phyloP scores from a whole-genome alignment of 768 basidiomycete genomes.

The Pleurotus tuber-regium region DNA sequence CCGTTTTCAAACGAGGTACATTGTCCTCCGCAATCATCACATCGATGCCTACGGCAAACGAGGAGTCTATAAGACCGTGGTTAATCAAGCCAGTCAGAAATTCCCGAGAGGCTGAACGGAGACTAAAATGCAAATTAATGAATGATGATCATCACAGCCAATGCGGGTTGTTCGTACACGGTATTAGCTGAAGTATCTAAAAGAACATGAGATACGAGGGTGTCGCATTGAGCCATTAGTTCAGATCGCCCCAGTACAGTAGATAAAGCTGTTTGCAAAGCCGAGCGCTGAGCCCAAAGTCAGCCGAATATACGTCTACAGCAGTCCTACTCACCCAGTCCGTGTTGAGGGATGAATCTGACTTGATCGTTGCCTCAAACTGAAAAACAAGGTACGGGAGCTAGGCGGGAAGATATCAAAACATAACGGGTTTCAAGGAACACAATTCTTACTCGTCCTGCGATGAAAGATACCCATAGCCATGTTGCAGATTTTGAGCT shows the following conservation, averaged over 20 bases:
- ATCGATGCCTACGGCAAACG: constrained; percentile 50
- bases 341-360: constrained; percentile 45
- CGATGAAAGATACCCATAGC: constrained; percentile 71
- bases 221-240: constrained; percentile 54
- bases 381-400: constrained; percentile 55
- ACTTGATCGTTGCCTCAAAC: constrained; percentile 55
- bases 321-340: constrained; percentile 62
- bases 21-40: constrained; percentile 47
- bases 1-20: constrained; percentile 47
- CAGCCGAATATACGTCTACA: not conserved
- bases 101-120: constrained; percentile 40
- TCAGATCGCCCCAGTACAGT: constrained; percentile 50
- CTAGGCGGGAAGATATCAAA: constrained; percentile 31
- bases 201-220: constrained; percentile 30
- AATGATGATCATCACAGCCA: constrained; percentile 20
- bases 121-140: constrained; percentile 12
- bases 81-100: constrained; percentile 55
- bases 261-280: constrained; percentile 49
- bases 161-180: constrained; percentile 25
- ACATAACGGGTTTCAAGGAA: not conserved
- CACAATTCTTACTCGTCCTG: constrained; percentile 58
- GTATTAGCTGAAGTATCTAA: constrained; percentile 19
- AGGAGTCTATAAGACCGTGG: constrained; percentile 52
- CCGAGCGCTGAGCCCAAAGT: constrained; percentile 25
- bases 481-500: constrained; percentile 29